Evolutionary conservation across 129 eudicot genomes (phyloP), one percentile per base, ranked within the genome.

Genomic region (Centella asiatica): DNA sequence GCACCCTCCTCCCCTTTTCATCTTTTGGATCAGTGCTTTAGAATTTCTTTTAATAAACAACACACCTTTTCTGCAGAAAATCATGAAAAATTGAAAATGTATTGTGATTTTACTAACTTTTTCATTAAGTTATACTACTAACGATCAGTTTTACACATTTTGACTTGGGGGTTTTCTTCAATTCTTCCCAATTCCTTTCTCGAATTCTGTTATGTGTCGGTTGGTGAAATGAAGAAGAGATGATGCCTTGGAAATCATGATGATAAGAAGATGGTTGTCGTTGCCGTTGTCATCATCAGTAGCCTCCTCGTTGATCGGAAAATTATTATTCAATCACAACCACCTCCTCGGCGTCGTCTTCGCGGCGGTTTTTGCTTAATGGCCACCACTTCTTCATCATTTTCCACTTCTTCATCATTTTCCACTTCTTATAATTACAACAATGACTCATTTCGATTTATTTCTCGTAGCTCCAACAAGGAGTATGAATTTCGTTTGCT

Each of bases 191-290:
- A 26, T 4, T 0, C 59, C 1, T 4, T 53, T 11, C 15, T 53
- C 59, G 25, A 24, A 20, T 24, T 53, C 39, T 9, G 39, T 3
- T 34, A n/a, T 34, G 5, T 34, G 39, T 34, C 4, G 9, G 4
- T 3, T 34, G 20, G 34, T 34, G 34, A 24, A 27, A 53, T 24
- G 14, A 34, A 24, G 1, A 13, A 53, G 6, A 13, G 27, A 4
- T 53, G 15, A 53, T 25, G 27, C 37, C 19, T 53, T 53, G 59
- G 59, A 31, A 5, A 27, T 27, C 59, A 34, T 53, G 59, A 53
- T 53, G 59, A 53, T 53, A 24, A 53, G 14, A 25, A 53, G 27
- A 34, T 5, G 59, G 32, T 14, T 27, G 22, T 53, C 34, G 25
- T 53, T 34, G 27, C 27, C 57, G 13, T 24, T 9, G 4, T 22